Base-by-base conservation (phyloP, 2,329 filamentous ascomycete species). In the Nigrograna mackinnonii region DNA sequence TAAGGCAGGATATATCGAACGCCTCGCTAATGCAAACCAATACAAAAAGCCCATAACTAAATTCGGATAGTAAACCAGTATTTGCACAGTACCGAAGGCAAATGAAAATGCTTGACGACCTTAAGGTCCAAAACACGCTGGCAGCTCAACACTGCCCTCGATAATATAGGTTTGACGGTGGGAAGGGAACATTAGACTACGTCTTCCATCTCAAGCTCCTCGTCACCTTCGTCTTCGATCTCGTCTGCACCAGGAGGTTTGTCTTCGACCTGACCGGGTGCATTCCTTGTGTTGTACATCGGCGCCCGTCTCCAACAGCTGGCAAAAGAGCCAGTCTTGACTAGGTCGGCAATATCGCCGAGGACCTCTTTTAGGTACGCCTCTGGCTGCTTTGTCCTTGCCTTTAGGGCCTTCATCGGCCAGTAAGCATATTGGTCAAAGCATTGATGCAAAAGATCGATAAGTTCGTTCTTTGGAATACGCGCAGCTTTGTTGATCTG, bases 361-460 rank as follows among this genome's bases (percentile, higher is more conserved):
- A 99, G 73, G 1, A 85, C 86, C 64, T 94, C 83, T 41, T 92
- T 90, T 48, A 99, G 81, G 67, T 91, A 97, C n/a, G 87, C 85
- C 66, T 97, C 94, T 2, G 94, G 94, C 71, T 99, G 94, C 46
- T 85, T 82, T 28, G 95, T 81, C 47, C 80, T 76, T 37, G 83
- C 78, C 50, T 90, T 89, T 55, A 99, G 80, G 4, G 87, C 83
- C 62, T 89, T 91, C 78, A 97, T 88, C n/a, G 87, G 85, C 91
- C 92, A 99, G 70, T 94, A 97, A 57, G 86, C 84, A 77, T 87
- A 95, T 59, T 87, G 77, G 43, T 85, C 82, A 82, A 96, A 99
- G 64, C 85, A 87, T 36, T 80, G 74, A 75, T 92, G 91, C 47
- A 99, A 84, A 51, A 83, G 80, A 71, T 96, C 91, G 71, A 95